Base-by-base conservation (phyloP, 192 early-diverging fungal genomes). In the Coemansia erecta region DNA sequence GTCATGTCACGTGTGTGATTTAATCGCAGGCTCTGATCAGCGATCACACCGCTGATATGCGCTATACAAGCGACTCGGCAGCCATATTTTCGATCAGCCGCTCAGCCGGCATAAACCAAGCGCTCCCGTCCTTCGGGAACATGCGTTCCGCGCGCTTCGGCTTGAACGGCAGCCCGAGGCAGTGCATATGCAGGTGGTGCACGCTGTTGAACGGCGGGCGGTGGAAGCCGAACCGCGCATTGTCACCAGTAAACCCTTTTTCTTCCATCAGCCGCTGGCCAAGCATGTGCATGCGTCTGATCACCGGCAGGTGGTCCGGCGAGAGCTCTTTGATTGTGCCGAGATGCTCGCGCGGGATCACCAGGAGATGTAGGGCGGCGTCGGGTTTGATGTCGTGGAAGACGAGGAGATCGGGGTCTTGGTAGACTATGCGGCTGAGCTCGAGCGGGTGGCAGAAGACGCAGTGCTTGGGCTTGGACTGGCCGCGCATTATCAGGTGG, bases 151-250 rank as follows among this genome's bases (percentile, higher is more conserved):
- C 70, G 4, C 56, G 59, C n/a, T 23, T 44, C 6, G 60, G 67
- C 54, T 60, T 60, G 44, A 80, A 73, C 24, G 77, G 77, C 35
- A 80, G 61, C 4, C 77, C 77, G 10, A 80, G 51, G 26, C 77
- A 80, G 67, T 80, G 77, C 71, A 80, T 67, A 53, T 80, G 77
- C 60, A 80, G 45, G 58, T 80, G 77, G 50, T 80, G 70, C 23
- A 80, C 44, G 61, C 70, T 73, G 54, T 73, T 72, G 58, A 70
- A 80, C 5, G 77, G 77, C 54, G 77, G 77, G 21, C 66, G 66
- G 23, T 80, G 77, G 64, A 80, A 80, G 44, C 77, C 77, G 18
- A 73, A 73, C 8, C 77, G 63, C 17, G 67, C 58, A 7, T 47
- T 60, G 6, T 66, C 61, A 18, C 46, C 63, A 3, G 48, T n/a